Conservation (phyloP, 805 yeast genomes). For the Candida anglica region DNA sequence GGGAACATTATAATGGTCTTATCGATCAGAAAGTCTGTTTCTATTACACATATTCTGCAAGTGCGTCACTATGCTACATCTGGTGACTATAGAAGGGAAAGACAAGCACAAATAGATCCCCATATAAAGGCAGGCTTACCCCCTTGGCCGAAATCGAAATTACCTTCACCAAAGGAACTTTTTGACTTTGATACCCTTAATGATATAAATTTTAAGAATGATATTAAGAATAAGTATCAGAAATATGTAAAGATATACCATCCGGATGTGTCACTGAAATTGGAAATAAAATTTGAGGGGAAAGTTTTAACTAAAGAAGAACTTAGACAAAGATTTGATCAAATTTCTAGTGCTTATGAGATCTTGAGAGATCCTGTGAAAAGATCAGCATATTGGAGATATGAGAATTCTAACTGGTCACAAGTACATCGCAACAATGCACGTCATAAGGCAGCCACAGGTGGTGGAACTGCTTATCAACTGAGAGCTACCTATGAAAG, state of each 20-base stretch:
- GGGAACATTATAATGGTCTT: too few relatives aligned
- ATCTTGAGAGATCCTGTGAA: slow-evolving; percentile 49
- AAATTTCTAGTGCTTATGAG: slow-evolving; percentile 35
- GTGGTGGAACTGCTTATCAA: neutral
- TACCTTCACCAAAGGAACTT: slow-evolving; percentile 72
- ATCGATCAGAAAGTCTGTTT: too few relatives aligned
- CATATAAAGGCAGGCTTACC: slow-evolving; percentile 25
- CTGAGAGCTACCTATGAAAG: neutral
- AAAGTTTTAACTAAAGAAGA: slow-evolving; percentile 22
- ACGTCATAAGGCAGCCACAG: neutral
- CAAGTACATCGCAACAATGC: neutral
- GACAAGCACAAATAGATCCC: slow-evolving; percentile 14
- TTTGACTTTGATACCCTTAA: slow-evolving; percentile 36
- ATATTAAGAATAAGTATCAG: slow-evolving; percentile 30
- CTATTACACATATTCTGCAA: too few relatives aligned
- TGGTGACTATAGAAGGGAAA: slow-evolving; percentile 8
- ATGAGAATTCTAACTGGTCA: slow-evolving; percentile 4
- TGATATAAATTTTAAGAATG: slow-evolving; percentile 44
- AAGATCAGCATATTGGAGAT: slow-evolving; percentile 24
- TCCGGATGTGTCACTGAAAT: slow-evolving; percentile 55
- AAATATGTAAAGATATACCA: slow-evolving; percentile 69
- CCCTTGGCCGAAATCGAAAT: slow-evolving; percentile 52
- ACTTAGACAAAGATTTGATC: slow-evolving; percentile 30
- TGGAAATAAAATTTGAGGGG: slow-evolving; percentile 24
- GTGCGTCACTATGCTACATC: slow-evolving; percentile 17